Base-by-base conservation (phyloP, 805 yeast genomes). In the Myxozyma kluyveri region DNA sequence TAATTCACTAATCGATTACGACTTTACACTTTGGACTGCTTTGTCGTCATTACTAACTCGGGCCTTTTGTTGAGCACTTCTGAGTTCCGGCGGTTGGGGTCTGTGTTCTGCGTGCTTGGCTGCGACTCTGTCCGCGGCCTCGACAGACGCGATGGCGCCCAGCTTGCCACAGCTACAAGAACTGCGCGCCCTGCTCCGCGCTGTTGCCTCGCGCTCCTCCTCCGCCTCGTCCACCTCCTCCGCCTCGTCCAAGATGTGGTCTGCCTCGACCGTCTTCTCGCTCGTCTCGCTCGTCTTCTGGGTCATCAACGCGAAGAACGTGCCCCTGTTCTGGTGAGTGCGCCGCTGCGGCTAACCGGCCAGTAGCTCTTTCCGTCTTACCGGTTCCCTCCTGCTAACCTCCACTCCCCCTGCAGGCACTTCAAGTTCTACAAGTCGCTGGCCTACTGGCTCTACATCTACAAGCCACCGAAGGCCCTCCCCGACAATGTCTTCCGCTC, bases 401-500 rank as follows among this genome's bases (percentile, higher is more conserved):
- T 9, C 19, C 21, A 24, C 38, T 26, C n/a, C n/a, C n/a, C n/a
- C 6, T 17, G 5, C 27, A 55, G 60, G 60, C 60, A 56, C 39
- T 14, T 40, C 19, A 38, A 54, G 2, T 56, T 54, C 22, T 56
- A 56, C 53, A 54, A 36, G 32, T 52, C 57, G 3, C 38, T 54
- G 14, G 6, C 14, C 17, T 49, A 54, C 38, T 31, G 21, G 36
- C 40, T 54, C 14, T 54, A 41, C 44, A 4, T 54, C 22, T 17
- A 45, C 37, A 49, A 44, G 24, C 33, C 47, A 7, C 32, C 39
- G 7, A 35, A 38, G 10, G 52, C 27, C 14, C 36, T 45, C 18
- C 48, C 22, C 18, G 22, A 21, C 40, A 54, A 48, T 35, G 53
- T 60, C 36, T 60, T 60, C 50, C 56, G 50, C 29, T 35, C 76